Evolutionary conservation across 306 rosid genomes (phyloP), one percentile per base, ranked within the genome.

Genomic region (Comarum palustre): DNA sequence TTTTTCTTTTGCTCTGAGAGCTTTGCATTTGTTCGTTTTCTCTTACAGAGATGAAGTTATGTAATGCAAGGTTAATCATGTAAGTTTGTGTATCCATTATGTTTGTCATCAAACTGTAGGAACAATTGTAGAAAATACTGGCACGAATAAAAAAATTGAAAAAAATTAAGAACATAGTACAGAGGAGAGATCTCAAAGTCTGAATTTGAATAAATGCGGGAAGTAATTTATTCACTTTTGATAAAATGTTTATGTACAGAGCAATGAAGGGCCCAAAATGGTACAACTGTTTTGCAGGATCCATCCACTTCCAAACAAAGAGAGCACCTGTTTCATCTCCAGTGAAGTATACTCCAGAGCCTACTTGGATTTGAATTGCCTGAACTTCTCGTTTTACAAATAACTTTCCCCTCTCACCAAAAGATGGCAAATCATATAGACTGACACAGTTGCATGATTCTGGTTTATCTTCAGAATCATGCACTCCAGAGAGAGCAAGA

Each of bases 281-380:
- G n/a, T n/a, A n/a, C n/a, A n/a, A n/a, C n/a, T n/a, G n/a, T n/a
- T n/a, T 3, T 39, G 4, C 43, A 32, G 73, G 45, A 6, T 69
- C 31, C 59, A 4, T 11, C 73, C 73, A 69, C n/a, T 80, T 88
- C 79, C 81, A 82, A 6, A 76, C 87, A 8, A 4, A 81, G 24
- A 82, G 5, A 24, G 45, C 52, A 47, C 90, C 88, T 19, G 70
- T 72, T 0, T 43, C 73, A 7, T 86, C 84, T 3, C 92, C 84
- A 0, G 83, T 76, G 59, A 88, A 82, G 63, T 86, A 65, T 6
- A 76, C 86, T 34, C 65, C 73, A 6, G 80, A 73, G 24, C 84
- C 83, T 3, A 47, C n/a, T n/a, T n/a, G n/a, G n/a, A n/a, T 36
- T 27, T 74, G 75, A 0, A 86, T 32, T 0, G 78, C 34, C 31